Evolutionary conservation across 208 protist genomes (phyloP).

Genomic region (Leishmania aethiopica): DNA sequence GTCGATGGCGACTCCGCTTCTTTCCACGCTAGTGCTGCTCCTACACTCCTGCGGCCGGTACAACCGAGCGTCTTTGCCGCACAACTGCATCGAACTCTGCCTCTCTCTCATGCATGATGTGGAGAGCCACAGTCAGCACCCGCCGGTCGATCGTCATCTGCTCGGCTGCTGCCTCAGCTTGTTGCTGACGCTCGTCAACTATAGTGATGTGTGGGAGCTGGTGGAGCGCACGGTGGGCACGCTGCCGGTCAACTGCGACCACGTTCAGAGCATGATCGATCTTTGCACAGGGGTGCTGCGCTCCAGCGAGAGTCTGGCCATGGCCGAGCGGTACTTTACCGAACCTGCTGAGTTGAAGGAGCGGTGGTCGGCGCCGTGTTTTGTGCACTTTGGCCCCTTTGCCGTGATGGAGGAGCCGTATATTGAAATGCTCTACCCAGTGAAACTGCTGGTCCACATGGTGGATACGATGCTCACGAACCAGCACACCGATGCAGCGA

Average conservation of each 20-base stretch:
- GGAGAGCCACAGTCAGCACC: slow-evolving; percentile 23
- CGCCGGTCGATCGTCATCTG: slow-evolving; percentile 46
- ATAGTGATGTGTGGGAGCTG: slow-evolving; percentile 69
- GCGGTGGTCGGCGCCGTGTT: slow-evolving; percentile 11
- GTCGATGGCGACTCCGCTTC: slow-evolving; percentile 34
- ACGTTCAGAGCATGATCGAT: slow-evolving; percentile 59
- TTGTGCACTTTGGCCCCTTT: slow-evolving; percentile 36
- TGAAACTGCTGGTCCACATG: slow-evolving; percentile 48
- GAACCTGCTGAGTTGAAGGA: slow-evolving; percentile 3
- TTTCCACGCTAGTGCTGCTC: slow-evolving; percentile 50
- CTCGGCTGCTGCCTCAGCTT: slow-evolving; percentile 56
- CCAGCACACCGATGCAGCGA: slow-evolving; percentile 18
- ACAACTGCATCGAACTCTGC: slow-evolving; percentile 66
- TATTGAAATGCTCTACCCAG: slow-evolving; percentile 46
- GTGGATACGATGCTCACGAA: slow-evolving; percentile 20
- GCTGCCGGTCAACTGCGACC: slow-evolving; percentile 17
- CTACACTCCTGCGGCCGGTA: slow-evolving; percentile 44
- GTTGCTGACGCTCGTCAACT: slow-evolving; percentile 52
- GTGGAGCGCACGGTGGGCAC: slow-evolving; percentile 46
- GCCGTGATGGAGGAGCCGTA: slow-evolving; percentile 38
- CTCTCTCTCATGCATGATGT: slow-evolving; percentile 51
- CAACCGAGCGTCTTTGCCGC: slow-evolving; percentile 39
- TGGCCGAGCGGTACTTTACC: slow-evolving; percentile 20
- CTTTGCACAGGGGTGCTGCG: slow-evolving; percentile 54
- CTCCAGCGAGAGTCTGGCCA: slow-evolving; percentile 27